Conservation (phyloP, 2,329 filamentous ascomycete genomes). For the Aspergillus sp. region DNA sequence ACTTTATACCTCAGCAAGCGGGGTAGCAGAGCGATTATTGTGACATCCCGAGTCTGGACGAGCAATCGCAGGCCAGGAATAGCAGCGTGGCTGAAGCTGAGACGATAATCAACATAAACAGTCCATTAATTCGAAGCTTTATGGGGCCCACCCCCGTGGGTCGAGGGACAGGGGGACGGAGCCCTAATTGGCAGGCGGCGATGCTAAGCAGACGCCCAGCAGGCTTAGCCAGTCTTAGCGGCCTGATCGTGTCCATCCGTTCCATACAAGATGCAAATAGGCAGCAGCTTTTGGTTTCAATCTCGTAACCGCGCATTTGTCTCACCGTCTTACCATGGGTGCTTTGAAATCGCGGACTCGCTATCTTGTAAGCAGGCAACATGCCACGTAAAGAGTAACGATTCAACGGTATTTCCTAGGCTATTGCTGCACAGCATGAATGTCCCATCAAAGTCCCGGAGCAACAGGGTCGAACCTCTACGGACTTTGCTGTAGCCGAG, state of each 20-base stretch:
- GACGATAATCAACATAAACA: not conserved
- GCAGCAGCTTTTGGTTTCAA: not conserved
- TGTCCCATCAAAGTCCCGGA: no score
- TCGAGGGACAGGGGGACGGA: not conserved
- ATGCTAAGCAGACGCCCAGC: not conserved
- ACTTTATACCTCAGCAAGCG: not conserved
- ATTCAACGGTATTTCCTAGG: no score
- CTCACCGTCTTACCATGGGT: not conserved
- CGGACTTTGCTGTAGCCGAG: no score
- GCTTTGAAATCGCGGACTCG: no score
- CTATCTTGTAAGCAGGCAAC: no score
- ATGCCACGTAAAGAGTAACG: no score
- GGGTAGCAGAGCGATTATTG: not conserved
- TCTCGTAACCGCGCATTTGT: not conserved
- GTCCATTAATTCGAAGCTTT: not conserved
- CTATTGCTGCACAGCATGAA: no score
- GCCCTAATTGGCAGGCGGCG: not conserved
- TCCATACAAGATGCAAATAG: not conserved
- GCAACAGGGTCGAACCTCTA: accelerated
- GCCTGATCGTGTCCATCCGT: not conserved
- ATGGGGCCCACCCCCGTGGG: not conserved
- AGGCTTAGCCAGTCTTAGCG: not conserved
- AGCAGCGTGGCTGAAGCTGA: no score
- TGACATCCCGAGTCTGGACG: no score
- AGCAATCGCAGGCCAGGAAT: no score